Conservation (phyloP, 2,329 filamentous ascomycete species). For the Ascochyta pisi region DNA sequence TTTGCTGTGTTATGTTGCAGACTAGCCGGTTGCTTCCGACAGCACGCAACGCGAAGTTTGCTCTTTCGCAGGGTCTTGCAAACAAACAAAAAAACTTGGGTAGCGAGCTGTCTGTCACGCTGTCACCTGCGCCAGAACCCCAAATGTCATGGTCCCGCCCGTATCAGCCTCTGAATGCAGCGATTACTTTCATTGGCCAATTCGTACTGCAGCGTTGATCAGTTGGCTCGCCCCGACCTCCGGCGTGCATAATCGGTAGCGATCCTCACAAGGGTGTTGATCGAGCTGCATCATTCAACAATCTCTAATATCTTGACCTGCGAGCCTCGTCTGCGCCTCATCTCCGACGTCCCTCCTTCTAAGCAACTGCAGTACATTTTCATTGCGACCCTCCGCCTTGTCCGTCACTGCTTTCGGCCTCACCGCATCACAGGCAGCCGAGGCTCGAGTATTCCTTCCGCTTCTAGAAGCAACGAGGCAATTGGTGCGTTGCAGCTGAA, state of each 20-base stretch:
- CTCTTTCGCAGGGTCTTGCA: neutral
- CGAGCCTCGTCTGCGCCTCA: slow-evolving; percentile 4
- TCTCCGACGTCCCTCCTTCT: slow-evolving; percentile 8
- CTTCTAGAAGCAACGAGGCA: slow-evolving; percentile 22
- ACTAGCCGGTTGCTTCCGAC: neutral
- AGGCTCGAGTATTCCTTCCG: slow-evolving; percentile 34
- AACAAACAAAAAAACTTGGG: slow-evolving; percentile 1
- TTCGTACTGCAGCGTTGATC: slow-evolving; percentile 33
- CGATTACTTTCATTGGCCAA: slow-evolving; percentile 29
- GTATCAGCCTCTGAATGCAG: slow-evolving; percentile 10
- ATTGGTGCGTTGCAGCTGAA: slow-evolving; percentile 23
- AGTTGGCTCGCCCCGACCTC: slow-evolving; percentile 20
- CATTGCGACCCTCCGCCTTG: slow-evolving; percentile 24
- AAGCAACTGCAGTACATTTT: slow-evolving; percentile 11
- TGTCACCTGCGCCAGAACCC: neutral
- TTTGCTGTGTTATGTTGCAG: no score
- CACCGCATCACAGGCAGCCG: slow-evolving; percentile 46
- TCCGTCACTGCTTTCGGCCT: slow-evolving; percentile 28
- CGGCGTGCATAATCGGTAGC: slow-evolving; percentile 20
- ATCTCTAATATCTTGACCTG: slow-evolving; percentile 8
- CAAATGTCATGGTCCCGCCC: slow-evolving; percentile 4
- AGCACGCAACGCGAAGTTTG: neutral
- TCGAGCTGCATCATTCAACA: slow-evolving; percentile 17
- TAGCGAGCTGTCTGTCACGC: slow-evolving; percentile 16
- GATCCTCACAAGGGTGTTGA: slow-evolving; percentile 14